Evolutionary conservation across 306 rosid genomes (phyloP), one percentile per base, ranked within the genome.

Genomic region (Elaeagnus macrophylla): DNA sequence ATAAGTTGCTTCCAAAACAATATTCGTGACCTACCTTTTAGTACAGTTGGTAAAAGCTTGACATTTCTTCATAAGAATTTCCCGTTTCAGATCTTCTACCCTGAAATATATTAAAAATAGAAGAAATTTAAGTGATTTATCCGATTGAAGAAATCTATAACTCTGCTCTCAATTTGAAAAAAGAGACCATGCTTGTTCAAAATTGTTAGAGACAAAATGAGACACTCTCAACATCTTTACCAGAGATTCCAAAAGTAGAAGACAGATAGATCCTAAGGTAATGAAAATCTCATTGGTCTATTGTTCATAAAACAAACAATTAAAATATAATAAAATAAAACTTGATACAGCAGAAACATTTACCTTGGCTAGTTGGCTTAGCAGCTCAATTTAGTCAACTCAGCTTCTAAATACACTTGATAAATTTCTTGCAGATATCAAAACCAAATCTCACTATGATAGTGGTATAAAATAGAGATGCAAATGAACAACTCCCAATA

Each of bases 291-390:
- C 69, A 42, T 11, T 42, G 19, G 12, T 8, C 12, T 56, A 44
- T 56, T 55, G 38, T 37, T 12, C 53, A 47, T 59, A 44, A 60
- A 57, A 61, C 35, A 65, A 45, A 9, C 18, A 0, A 25, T n/a
- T n/a, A n/a, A n/a, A n/a, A n/a, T n/a, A n/a, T n/a, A 25, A 25
- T 25, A 25, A 25, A 25, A 25, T 20, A 14, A 54, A 36, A 47
- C 62, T 73, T 73, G 75, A 61, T 53, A 59, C n/a, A 59, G 56
- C 60, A 56, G 57, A 18, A 53, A 48, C 60, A 54, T 62, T 51
- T 15, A 54, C 55, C 46, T 39, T 62, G 69, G 53, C 66, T 60
- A 16, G 0, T n/a, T n/a, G 72, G 53, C 66, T 60, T 36, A 1
- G 39, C 18, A 9, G 8, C 16, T 54, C 36, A 32, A 54, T 19